Base-by-base conservation (phyloP, 768 basidiomycete species). In the Polyporus arcularius region DNA sequence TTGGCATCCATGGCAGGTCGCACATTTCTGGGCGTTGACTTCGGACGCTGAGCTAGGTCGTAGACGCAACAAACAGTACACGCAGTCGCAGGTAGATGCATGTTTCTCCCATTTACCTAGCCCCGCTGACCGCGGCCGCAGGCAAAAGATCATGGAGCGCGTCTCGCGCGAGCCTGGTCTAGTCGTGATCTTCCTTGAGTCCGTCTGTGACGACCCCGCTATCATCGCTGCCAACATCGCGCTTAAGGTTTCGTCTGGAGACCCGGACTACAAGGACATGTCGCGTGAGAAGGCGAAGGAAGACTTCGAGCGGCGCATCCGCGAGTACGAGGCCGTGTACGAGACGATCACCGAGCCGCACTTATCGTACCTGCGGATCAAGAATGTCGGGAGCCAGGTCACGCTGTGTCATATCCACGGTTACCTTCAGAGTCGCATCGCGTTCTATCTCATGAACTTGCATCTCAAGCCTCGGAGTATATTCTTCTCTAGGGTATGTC, bases 401-500 rank as follows among this genome's bases (percentile, higher is more conserved):
- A 92, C 86, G 0, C 82, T 94, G 50, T 88, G 85, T 54, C 81
- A 88, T 64, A 98, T 99, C 55, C 86, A 96, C 70, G 96, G 96
- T 14, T 99, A 99, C 70, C 76, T 99, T 61, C 94, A 96, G 70
- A 94, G 93, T 80, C 89, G 97, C 39, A 94, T 99, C 65, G 96
- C 94, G 18, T 99, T 96, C 77, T 99, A 96, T 75, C 80, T 99
- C 56, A 98, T 98, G 96, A 98, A 98, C 73, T 74, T 98, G 68
- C 97, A 99, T 74, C 79, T 99, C 67, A 97, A 97, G 68, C 96
- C 97, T 6, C 83, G 97, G 59, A 94, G 89, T 71, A 98, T 99
- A 62, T 99, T 94, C 76, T 84, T 99, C 61, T 98, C 97, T 4
- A 78, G 97, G 68, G 96, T 98, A 70, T 68, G 88, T 75, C 35